Base-by-base conservation (phyloP, 345 rosid genomes). In the Psidium friedrichsthalianum region DNA sequence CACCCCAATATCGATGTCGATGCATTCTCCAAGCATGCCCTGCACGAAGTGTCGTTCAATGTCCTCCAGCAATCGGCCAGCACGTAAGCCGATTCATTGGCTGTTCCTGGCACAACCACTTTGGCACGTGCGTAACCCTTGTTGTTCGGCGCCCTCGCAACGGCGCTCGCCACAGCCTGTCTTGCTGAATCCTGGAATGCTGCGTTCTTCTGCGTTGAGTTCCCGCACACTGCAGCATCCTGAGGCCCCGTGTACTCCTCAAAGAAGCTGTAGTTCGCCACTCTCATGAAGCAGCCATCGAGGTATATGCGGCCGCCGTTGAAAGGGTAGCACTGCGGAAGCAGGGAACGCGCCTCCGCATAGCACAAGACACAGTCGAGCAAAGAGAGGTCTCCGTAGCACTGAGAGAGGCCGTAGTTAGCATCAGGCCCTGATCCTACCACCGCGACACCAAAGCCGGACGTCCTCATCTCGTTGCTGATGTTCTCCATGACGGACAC, bases 261-360 rank as follows among this genome's bases (percentile, higher is more conserved):
- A 55, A 88, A 95, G 90, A 95, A 97, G 88, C 96, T 95, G 74
- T 95, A 97, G 87, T 97, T 97, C 92, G 90, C 93, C 3, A 95
- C 86, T 88, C 99, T 91, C 99, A 97, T 95, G 93, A 97, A 97
- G 90, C 99, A 97, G 3, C 99, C 99, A 6, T 97, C 98, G 16
- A 95, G 98, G 83, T 80, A 97, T 88, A 97, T 92, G 81, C 96
- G 87, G 12, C 98, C 99, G 2, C 96, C 94, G 44, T 92, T 95
- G 87, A 83, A 9, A 51, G 99, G 99, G 86, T 93, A 97, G 90
- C 99, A 97, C 84, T 95, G 93, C 0, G 99, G 99, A 80, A 97
- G 97, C 57, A 93, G 58, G 16, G 98, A 94, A 1, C 98, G 92
- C 16, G 96, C 99, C 91, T 95, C 97, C 0, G 99, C 98, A 83